These are phyloP conservation scores for Strobilomyces dryophilus DNA, from an alignment of 768 basidiomycete genomes.

Conservation along the genomic window DNA sequence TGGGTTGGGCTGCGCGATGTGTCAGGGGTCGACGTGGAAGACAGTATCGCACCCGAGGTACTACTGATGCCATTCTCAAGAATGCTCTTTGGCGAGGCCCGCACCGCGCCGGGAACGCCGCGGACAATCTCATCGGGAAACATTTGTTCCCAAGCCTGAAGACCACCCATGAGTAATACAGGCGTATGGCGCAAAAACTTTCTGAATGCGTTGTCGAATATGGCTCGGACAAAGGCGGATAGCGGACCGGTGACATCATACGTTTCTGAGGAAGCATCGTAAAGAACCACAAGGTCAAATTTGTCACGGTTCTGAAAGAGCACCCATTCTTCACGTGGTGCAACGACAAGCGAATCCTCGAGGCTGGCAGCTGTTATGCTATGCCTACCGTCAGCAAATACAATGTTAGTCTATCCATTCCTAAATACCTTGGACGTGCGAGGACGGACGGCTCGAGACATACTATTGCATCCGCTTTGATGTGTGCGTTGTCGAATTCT, in stretches of 20 bases:
- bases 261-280: slow-evolving; percentile 62
- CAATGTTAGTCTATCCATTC: neutral
- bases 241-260: slow-evolving; percentile 51
- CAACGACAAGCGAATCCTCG: slow-evolving; percentile 69
- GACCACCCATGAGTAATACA: slow-evolving; percentile 79
- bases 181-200: slow-evolving; percentile 73
- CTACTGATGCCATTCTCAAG: slow-evolving; percentile 25
- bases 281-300: slow-evolving; percentile 85
- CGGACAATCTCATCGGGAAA: slow-evolving; percentile 41
- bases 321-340: slow-evolving; percentile 63
- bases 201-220: slow-evolving; percentile 70
- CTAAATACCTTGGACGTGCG: slow-evolving; percentile 57
- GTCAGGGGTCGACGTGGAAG: slow-evolving; percentile 16
- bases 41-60: slow-evolving; percentile 24
- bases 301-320: slow-evolving; percentile 84
- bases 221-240: slow-evolving; percentile 58
- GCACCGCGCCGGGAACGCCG: slow-evolving; percentile 18
- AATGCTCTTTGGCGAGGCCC: slow-evolving; percentile 14
- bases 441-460: slow-evolving; percentile 85
- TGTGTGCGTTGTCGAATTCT: slow-evolving; percentile 72
- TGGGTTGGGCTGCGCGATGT: slow-evolving; percentile 9
- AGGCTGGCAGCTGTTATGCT: slow-evolving; percentile 67
- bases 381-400: slow-evolving; percentile 10
- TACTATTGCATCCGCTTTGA: slow-evolving; percentile 63
- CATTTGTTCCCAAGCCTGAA: slow-evolving; percentile 72